A percentile compares a stretch with the other conserved stretches of the same genome.
Evolutionary conservation across 306 rosid genomes (phyloP).

Genomic region (Begonia loranthoides): DNA sequence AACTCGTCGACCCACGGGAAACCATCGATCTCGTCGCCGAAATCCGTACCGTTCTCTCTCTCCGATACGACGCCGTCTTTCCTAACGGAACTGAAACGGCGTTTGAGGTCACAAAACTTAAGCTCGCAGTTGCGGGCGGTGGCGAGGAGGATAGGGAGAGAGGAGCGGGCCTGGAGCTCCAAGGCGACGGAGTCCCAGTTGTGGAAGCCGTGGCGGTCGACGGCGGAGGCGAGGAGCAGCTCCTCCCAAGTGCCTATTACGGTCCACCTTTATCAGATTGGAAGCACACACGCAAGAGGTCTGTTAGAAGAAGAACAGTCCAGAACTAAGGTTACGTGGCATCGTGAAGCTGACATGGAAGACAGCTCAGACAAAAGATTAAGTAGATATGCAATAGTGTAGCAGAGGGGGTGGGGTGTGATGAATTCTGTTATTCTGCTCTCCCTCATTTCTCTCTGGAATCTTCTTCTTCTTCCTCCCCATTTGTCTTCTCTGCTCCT

Average conservation of each 20-base stretch:
- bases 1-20: constrained; percentile 72
- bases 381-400: no score
- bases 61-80: constrained; percentile 19
- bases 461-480: no score
- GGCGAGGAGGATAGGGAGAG: constrained; percentile 37
- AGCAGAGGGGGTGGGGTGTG: no score
- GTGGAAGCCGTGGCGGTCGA: constrained; percentile 56
- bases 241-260: constrained; percentile 79
- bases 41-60: constrained; percentile 14
- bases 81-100: constrained; percentile 30
- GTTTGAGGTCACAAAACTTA: constrained; percentile 46
- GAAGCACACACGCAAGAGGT: no score
- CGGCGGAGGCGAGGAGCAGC: constrained; percentile 52
- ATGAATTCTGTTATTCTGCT: no score
- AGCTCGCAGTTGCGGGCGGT: constrained; percentile 46
- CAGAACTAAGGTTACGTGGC: no score
- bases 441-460: no score
- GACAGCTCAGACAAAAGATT: no score
- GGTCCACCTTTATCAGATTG: no score
- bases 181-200: constrained; percentile 59
- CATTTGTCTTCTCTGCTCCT: no score
- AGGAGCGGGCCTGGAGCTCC: constrained; percentile 49
- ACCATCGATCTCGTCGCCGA: constrained; percentile 18
- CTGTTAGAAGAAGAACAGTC: no score
- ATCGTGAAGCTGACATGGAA: no score